These are phyloP conservation scores for Ophioceras dolichostomum DNA, from an alignment of 2,329 filamentous ascomycete species.

Conservation along the genomic window DNA sequence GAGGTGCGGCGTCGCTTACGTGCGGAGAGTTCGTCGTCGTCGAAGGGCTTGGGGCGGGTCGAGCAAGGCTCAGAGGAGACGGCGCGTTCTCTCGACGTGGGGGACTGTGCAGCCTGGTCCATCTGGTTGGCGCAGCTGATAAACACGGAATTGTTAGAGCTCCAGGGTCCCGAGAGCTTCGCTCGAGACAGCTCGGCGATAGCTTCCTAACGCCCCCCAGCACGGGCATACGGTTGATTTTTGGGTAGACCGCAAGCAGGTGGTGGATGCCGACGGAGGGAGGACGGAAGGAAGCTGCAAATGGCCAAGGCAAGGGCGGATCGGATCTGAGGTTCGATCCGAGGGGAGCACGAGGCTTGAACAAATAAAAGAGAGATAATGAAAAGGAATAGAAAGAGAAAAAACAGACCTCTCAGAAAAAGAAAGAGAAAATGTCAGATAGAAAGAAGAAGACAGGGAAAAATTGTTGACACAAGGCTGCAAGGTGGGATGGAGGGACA, in stretches of 20 bases:
- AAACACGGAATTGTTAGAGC: conserved; percentile 26
- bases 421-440: too few relatives aligned
- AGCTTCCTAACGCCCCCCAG: conserved; percentile 26
- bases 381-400: too few relatives aligned
- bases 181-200: conserved; percentile 41
- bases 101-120: conserved; percentile 36
- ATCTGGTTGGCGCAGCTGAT: conserved; percentile 31
- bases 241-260: not conserved
- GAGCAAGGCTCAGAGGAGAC: conserved; percentile 51
- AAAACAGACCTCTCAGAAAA: too few relatives aligned
- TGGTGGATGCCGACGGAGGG: not conserved
- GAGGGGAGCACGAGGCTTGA: too few relatives aligned
- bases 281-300: not conserved
- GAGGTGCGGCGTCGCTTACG: conserved; percentile 53
- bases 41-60: conserved; percentile 51
- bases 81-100: conserved; percentile 43
- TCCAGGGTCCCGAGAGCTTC: conserved; percentile 37
- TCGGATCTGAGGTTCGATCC: too few relatives aligned
- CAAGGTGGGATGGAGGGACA: too few relatives aligned
- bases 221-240: conserved; percentile 41
- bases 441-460: too few relatives aligned
- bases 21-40: conserved; percentile 41
- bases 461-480: too few relatives aligned
- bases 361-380: too few relatives aligned
- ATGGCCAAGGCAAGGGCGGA: too few relatives aligned